phyloP scores from a whole-genome alignment of 768 basidiomycete species.

The Pulveroboletus sp. region DNA sequence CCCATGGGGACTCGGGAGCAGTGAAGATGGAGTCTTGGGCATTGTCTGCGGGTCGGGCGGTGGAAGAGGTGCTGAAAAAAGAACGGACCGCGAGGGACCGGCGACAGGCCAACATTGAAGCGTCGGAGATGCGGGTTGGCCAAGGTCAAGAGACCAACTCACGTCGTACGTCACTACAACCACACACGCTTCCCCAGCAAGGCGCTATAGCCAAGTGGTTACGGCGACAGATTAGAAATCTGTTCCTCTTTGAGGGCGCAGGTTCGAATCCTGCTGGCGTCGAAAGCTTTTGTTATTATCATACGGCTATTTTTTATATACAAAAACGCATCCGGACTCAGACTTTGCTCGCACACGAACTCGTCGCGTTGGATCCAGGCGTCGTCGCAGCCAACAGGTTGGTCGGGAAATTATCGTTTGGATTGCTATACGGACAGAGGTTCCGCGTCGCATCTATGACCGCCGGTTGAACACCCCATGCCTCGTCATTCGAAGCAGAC shows the following conservation, averaged over 20 bases:
- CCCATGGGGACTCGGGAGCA: constrained; percentile 42
- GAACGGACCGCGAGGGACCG: constrained; percentile 3
- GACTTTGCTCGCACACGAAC: too few relatives aligned
- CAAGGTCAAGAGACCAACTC: constrained; percentile 20
- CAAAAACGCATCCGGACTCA: too few relatives aligned
- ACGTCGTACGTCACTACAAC: neutral
- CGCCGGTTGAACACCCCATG: neutral
- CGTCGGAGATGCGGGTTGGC: too few relatives aligned
- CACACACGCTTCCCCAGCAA: neutral
- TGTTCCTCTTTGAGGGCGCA: constrained; percentile 68
- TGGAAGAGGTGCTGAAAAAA: neutral
- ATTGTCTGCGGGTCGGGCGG: neutral
- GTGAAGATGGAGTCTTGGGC: constrained; percentile 33
- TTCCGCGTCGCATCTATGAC: constrained; percentile 7
- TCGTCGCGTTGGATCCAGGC: too few relatives aligned
- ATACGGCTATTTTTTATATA: too few relatives aligned
- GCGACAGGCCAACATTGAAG: too few relatives aligned
- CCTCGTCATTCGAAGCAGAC: neutral
- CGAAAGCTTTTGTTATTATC: constrained; percentile 31
- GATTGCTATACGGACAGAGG: constrained; percentile 11
- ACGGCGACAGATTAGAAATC: constrained; percentile 77
- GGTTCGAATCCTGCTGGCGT: constrained; percentile 68
- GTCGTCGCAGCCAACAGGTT: too few relatives aligned
- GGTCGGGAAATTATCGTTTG: too few relatives aligned
- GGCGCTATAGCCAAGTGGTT: constrained; percentile 67